A percentile compares a stretch with the other conserved stretches of the same genome.
Conservation (phyloP, 108 stramenopile species). For the Cyclostephanos tholiformis region DNA sequence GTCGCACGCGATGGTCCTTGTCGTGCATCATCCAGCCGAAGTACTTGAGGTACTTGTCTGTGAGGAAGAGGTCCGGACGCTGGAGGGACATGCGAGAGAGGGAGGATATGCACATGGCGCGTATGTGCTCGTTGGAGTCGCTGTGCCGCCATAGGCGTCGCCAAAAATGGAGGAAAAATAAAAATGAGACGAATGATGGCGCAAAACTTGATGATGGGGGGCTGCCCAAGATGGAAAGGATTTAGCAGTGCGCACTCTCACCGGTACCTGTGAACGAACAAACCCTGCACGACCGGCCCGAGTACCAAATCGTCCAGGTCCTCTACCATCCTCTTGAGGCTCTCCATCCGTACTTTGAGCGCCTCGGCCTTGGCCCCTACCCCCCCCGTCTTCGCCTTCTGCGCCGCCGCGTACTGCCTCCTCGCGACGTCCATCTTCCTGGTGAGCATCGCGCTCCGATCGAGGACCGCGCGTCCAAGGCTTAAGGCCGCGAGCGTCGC, state of each 20-base stretch:
- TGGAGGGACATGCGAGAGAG: slow-evolving; percentile 64
- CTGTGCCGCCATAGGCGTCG: background rate
- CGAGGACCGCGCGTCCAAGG: slow-evolving; percentile 63
- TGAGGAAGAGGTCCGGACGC: slow-evolving; percentile 80
- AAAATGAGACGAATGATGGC: slow-evolving; percentile 1
- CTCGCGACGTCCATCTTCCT: slow-evolving; percentile 56
- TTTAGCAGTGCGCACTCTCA: slow-evolving; percentile 10
- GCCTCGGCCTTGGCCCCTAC: slow-evolving; percentile 52
- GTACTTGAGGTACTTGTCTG: slow-evolving; percentile 88
- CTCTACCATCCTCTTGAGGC: slow-evolving; percentile 55
- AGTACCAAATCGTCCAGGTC: slow-evolving; percentile 70
- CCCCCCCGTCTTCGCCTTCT: slow-evolving; percentile 27
- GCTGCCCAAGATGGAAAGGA: background rate
- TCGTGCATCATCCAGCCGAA: slow-evolving; percentile 90
- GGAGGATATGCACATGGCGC: slow-evolving; percentile 64
- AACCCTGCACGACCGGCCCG: slow-evolving; percentile 58
- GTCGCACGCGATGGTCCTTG: slow-evolving; percentile 67
- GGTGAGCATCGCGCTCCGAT: slow-evolving; percentile 54
- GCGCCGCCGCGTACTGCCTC: slow-evolving; percentile 59
- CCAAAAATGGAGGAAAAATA: slow-evolving; percentile 2
- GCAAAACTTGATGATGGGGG: background rate
- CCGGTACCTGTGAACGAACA: slow-evolving; percentile 82
- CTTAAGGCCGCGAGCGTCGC: slow-evolving; percentile 69
- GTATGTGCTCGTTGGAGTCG: slow-evolving; percentile 78
- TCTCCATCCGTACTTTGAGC: slow-evolving; percentile 59